Conservation (phyloP, 345 rosid species). For the Conringia planisiliqua region DNA sequence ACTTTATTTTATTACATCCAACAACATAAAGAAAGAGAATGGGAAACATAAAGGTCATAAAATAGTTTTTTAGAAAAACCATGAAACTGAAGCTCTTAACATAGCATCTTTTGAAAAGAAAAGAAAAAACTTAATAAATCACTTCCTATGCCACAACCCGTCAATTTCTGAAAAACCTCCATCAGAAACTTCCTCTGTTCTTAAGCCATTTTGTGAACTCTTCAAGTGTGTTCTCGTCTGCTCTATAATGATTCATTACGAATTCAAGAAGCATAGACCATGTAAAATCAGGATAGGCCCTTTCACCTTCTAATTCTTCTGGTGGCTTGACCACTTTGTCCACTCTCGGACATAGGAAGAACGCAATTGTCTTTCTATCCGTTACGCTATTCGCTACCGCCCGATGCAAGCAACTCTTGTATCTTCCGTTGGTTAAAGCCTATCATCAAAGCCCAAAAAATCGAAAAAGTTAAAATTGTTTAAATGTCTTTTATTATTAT, state of each 20-base stretch:
- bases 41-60: not conserved
- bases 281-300: slow-evolving; percentile 61
- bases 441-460: not conserved
- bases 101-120: too few species aligned
- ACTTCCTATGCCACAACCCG: not conserved
- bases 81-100: not conserved
- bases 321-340: slow-evolving; percentile 66
- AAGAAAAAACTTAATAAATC: too few species aligned
- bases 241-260: slow-evolving; percentile 34
- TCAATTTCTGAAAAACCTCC: not conserved
- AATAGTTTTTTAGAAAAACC: not conserved
- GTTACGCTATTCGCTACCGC: slow-evolving; percentile 53
- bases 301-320: slow-evolving; percentile 34
- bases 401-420: slow-evolving; percentile 30
- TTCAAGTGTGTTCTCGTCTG: not conserved
- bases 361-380: slow-evolving; percentile 51
- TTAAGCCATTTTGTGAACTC: slow-evolving; percentile 5
- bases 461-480: too few species aligned
- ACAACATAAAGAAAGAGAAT: not conserved
- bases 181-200: not conserved
- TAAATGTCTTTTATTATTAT: too few species aligned
- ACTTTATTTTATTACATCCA: not conserved
- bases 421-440: slow-evolving; percentile 16
- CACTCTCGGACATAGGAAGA: slow-evolving; percentile 45
- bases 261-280: slow-evolving; percentile 60